Base-by-base conservation (phyloP, 306 rosid genomes). In the Senna siamea region DNA sequence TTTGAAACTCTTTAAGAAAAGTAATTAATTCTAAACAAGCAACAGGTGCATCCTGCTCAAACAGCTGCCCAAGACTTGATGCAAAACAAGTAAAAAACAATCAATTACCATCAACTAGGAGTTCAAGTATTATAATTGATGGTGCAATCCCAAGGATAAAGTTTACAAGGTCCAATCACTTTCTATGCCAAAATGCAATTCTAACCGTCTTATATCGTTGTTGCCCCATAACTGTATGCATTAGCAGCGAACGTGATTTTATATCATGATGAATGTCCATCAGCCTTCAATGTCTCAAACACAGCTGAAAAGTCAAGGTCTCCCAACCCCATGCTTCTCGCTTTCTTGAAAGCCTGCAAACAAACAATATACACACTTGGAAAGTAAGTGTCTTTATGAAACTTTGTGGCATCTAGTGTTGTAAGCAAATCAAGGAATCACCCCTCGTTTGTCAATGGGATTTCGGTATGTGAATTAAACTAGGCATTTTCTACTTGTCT, bases 251-350 rank as follows among this genome's bases (percentile, higher is more conserved):
- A 70, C 44, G n/a, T 22, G 26, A 70, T 46, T 10, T 14, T 46
- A 43, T 23, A 22, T 72, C 69, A 73, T 19, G 84, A 76, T 32
- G 77, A 77, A 52, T 65, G 78, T 28, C 77, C 79, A 52, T 13
- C 71, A 69, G 70, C 53, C 76, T 89, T 85, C 72, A 82, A 22
- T 28, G 86, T 87, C 76, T 91, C 95, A 30, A 84, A 81, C 37
- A 89, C 95, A 41, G 97, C 92, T 3, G 97, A 89, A 80, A 91
- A 89, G 72, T 91, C 97, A 30, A 84, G 89, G 82, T 87, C 92
- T 57, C 92, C 97, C 56, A 91, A 80, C 6, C 95, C 95, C 85
- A 91, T 2, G 83, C 89, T 91, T 77, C 86, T 85, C 44, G 97
- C 97, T 82, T 82, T 91, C 89, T 91, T 91, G 88, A 87, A 91